phyloP scores from a whole-genome alignment of 306 rosid species.

The Glycine soja region DNA sequence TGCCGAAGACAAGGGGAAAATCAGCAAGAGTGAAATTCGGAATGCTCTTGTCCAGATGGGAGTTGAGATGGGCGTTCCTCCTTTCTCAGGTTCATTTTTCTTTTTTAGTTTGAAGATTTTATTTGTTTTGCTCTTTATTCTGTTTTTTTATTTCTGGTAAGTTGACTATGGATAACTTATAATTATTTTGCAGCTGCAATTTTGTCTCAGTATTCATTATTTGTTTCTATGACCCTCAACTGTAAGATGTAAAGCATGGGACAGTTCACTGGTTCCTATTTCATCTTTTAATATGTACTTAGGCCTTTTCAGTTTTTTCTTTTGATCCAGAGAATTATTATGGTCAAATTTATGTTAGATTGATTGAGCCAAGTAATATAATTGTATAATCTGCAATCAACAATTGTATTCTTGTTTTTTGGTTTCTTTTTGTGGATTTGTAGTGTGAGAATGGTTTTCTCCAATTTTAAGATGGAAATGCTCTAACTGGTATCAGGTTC shows the following conservation, averaged over 20 bases:
- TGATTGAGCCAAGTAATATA: conserved; percentile 4
- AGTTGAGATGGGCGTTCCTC: conserved; percentile 95
- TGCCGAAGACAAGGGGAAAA: conserved; percentile 88
- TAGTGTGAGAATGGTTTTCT: neutral
- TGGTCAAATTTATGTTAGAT: neutral
- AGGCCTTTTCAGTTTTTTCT: conserved; percentile 13
- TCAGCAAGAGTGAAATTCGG: conserved; percentile 70
- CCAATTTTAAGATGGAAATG: conserved; percentile 17
- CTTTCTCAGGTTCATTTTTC: conserved; percentile 74
- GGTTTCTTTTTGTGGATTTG: conserved; percentile 3
- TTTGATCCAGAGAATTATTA: conserved; percentile 4
- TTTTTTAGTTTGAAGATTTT: conserved; percentile 6
- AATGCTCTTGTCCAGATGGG: conserved; percentile 89
- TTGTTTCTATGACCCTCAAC: conserved; percentile 13
- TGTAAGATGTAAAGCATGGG: conserved; percentile 30
- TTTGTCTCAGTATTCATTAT: conserved; percentile 20
- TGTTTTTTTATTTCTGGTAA: conserved; percentile 10
- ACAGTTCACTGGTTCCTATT: conserved; percentile 13
- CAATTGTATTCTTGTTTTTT: neutral
- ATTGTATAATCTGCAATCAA: neutral
- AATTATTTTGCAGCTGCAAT: neutral
- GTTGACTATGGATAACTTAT: no score
- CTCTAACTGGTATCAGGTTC: neutral
- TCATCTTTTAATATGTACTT: conserved; percentile 22
- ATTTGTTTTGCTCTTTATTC: neutral